A percentile compares a stretch with the other conserved stretches of the same genome.
Evolutionary conservation across 805 yeast species (phyloP).

Genomic region (Monosporozyma unispora): DNA sequence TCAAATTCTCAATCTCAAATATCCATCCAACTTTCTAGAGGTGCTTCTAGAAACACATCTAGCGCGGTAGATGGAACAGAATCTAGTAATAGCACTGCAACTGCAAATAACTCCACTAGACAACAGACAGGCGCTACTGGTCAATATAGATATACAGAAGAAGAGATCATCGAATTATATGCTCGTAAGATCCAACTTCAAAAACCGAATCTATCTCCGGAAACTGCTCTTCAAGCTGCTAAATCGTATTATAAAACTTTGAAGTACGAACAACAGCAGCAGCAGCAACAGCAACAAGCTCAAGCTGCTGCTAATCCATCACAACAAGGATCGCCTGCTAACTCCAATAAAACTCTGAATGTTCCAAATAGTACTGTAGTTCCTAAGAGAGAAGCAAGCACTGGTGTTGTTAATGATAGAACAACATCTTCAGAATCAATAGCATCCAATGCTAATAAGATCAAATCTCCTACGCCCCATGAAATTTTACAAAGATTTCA

Average conservation of each 20-base stretch:
- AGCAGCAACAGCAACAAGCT: constrained; percentile 21
- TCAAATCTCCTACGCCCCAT: constrained; percentile 27
- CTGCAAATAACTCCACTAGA: neutral
- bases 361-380: neutral
- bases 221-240: constrained; percentile 29
- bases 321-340: constrained; percentile 3
- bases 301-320: too few relatives aligned
- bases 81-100: neutral
- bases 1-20: neutral
- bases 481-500: constrained; percentile 29
- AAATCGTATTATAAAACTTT: constrained; percentile 23
- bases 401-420: neutral
- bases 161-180: constrained; percentile 26
- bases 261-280: constrained; percentile 20
- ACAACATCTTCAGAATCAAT: constrained; percentile 3
- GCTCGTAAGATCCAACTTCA: constrained; percentile 25
- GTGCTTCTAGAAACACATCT: constrained; percentile 4
- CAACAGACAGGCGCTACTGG: neutral
- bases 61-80: neutral
- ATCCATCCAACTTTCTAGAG: constrained; percentile 1
- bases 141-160: constrained; percentile 19
- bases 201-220: constrained; percentile 26
- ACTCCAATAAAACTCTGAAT: neutral
- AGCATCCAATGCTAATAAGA: constrained; percentile 7
- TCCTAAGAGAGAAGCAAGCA: constrained; percentile 3